phyloP scores from a whole-genome alignment of 805 yeast genomes.

The Lipomyces lipofer region DNA sequence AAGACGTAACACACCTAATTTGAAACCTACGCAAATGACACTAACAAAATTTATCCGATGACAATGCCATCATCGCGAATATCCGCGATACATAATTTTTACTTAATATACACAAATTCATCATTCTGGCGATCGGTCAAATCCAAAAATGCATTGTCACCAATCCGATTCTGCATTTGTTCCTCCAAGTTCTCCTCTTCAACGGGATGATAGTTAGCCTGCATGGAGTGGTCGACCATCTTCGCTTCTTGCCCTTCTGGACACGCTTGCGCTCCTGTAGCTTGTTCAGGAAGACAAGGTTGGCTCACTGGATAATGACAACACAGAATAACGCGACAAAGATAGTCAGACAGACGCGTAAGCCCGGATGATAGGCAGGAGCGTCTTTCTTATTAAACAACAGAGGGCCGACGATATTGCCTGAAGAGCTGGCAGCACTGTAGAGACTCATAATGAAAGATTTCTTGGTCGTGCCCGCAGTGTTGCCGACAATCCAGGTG shows the following conservation, averaged over 20 bases:
- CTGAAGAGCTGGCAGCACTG: conserved; percentile 35
- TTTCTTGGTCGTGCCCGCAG: conserved; percentile 40
- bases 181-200: not conserved
- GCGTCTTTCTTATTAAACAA: conserved; percentile 58
- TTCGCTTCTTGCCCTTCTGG: conserved; percentile 18
- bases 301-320: not conserved
- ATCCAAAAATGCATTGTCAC: conserved; percentile 23
- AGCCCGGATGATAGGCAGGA: conserved; percentile 51
- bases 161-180: conserved; percentile 2
- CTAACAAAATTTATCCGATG: too few relatives aligned
- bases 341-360: conserved; percentile 15
- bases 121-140: conserved; percentile 26
- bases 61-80: too few relatives aligned
- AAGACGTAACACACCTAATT: too few relatives aligned
- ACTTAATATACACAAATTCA: conserved; percentile 36
- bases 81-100: too few relatives aligned
- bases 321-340: conserved; percentile 14
- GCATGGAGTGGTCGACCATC: conserved; percentile 6
- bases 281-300: conserved; percentile 11
- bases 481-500: conserved; percentile 35
- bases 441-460: conserved; percentile 22
- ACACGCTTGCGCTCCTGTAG: conserved; percentile 12
- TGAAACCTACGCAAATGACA: too few relatives aligned
- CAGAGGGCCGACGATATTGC: conserved; percentile 61
- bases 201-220: not conserved